Base-by-base conservation (phyloP, 441 rosid species). In the Biscutella laevigata region DNA sequence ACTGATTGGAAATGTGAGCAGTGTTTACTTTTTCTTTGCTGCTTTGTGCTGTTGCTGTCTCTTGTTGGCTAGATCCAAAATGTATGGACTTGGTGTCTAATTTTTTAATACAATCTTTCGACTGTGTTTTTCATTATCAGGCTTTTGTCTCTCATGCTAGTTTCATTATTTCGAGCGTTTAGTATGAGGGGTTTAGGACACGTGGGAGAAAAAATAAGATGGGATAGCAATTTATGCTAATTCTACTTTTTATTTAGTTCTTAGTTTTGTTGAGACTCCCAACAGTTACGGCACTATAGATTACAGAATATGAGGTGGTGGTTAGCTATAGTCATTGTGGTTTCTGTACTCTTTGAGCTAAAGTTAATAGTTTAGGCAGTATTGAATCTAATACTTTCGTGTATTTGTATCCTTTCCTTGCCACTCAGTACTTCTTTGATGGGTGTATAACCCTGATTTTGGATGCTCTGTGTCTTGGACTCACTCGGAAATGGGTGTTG, bases 61-160 rank as follows among this genome's bases (percentile, higher is more conserved):
- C 44, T 30, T 59, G 14, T 59, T 66, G 61, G 45, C 51, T 45
- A 30, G 49, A 38, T 66, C 65, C 38, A 19, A 28, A 51, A 36
- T 53, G 53, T 40, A 29, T 15, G 10, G 22, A 52, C 50, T 59
- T 38, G 0, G 11, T 21, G 7, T 43, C 7, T 29, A 24, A 4
- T 40, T 48, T 25, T 48, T n/a, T n/a, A n/a, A n/a, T 6, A 14
- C 52, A n/a, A n/a, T n/a, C n/a, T n/a, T n/a, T n/a, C n/a, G n/a
- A n/a, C n/a, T n/a, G 26, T 6, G 16, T 10, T 47, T 15, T 3
- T n/a, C 30, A 11, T 25, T 39, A 48, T 1, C 15, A 7, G 17
- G 29, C n/a, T 22, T 39, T 33, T 17, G 27, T 27, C 26, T 53
- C 37, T 35, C 37, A 27, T 33, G 35, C 44, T 33, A 42, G 15